Base-by-base conservation (phyloP, 805 yeast species). In the Candida arabinofermentans region DNA sequence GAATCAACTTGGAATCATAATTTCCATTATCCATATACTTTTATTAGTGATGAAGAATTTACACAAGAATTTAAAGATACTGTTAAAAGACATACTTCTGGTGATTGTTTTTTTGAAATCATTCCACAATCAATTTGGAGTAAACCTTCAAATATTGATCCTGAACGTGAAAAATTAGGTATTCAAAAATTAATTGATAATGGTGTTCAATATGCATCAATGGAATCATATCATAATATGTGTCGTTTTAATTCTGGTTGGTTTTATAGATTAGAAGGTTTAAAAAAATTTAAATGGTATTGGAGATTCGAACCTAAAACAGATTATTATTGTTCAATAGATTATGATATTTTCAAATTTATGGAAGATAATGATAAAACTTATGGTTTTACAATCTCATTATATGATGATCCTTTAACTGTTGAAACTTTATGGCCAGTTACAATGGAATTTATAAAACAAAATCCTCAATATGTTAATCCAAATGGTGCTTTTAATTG, bases 11-110 rank as follows among this genome's bases (percentile, higher is more conserved):
- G 91, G 75, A 91, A 91, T 68, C 65, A 70, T 26, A 74, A 84
- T 43, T 89, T 70, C 67, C 75, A 86, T 50, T 91, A 91, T 58
- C 96, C 95, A 43, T 91, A 96, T 91, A 89, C 90, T 23, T 93
- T 91, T 59, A 72, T 91, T 51, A 89, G 88, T 62, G 96, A 91
- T 60, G 85, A 80, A 45, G 77, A 71, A 27, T 93, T 91, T 64
- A 71, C 79, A 24, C 85, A 84, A 1, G 91, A 86, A 53, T 91
- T 93, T 62, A 83, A 69, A 53, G 58, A 61, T 10, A 62, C 66
- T 13, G 71, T 86, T 31, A 61, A 52, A 33, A 61, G 81, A 27
- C 75, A 72, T 26, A 65, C 80, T 1, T 62, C 57, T 8, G 65
- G 82, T 9, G 64, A 67, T 26, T 61, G 72, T 41, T 64, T 62